A percentile compares a stretch with the other conserved stretches of the same genome.
These are phyloP conservation scores for Pestalotiopsis sp. DNA, from an alignment of 2,329 filamentous ascomycete species.

Conservation along the genomic window DNA sequence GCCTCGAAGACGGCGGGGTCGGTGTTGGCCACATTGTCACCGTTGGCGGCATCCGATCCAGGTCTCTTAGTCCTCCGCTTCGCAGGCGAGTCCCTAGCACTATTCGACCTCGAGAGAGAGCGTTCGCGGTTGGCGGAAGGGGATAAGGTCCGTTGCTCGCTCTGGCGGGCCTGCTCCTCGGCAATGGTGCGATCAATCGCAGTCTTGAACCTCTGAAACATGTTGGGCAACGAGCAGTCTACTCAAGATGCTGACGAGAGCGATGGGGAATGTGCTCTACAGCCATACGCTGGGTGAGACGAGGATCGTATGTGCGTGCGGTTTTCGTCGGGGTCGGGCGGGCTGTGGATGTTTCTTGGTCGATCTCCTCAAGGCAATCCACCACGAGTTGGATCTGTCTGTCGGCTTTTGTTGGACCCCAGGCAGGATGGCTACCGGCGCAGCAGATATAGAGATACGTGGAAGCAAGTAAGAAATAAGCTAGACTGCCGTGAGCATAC, in stretches of 20 bases:
- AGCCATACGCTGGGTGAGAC: neutral
- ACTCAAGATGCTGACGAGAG: neutral
- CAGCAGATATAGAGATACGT: too few relatives aligned
- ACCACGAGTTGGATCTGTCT: too few relatives aligned
- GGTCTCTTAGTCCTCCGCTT: slow-evolving; percentile 44
- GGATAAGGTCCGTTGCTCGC: slow-evolving; percentile 49
- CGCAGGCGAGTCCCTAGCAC: slow-evolving; percentile 34
- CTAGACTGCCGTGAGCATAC: neutral
- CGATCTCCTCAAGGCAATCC: neutral
- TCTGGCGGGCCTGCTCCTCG: slow-evolving; percentile 86
- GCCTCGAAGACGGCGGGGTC: slow-evolving; percentile 88
- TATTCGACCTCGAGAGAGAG: slow-evolving; percentile 43
- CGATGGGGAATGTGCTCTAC: neutral
- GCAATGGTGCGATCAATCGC: slow-evolving; percentile 86
- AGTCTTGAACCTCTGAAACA: slow-evolving; percentile 72
- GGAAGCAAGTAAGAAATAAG: neutral
- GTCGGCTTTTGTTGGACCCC: too few relatives aligned
- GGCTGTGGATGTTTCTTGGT: neutral
- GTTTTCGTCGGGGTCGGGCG: neutral
- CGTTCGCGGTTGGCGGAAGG: slow-evolving; percentile 45
- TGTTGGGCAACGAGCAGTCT: neutral
- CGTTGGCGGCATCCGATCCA: slow-evolving; percentile 36
- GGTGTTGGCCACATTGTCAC: slow-evolving; percentile 56
- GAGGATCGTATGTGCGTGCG: neutral
- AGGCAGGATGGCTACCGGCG: too few relatives aligned